Evolutionary conservation across 2,329 filamentous ascomycete genomes (phyloP).

Genomic region (Fusarium palustre): DNA sequence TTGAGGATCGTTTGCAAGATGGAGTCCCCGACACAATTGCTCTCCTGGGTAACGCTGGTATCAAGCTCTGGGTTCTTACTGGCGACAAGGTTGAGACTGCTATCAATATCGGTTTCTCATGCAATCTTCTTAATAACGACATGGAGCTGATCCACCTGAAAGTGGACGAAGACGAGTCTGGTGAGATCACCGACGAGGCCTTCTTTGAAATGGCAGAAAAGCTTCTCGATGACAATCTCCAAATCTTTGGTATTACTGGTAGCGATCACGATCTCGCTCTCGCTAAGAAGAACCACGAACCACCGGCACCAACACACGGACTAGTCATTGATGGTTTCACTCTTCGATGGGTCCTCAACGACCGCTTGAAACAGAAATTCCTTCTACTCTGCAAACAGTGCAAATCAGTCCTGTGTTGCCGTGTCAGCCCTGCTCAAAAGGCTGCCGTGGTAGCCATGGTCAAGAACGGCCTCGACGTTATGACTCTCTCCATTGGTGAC

Average conservation of each 20-base stretch:
- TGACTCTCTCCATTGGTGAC: slow-evolving; percentile 93
- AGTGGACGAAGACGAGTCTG: slow-evolving; percentile 76
- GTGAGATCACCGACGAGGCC: slow-evolving; percentile 59
- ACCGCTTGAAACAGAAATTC: slow-evolving; percentile 89
- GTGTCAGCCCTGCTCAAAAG: slow-evolving; percentile 96
- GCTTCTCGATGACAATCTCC: slow-evolving; percentile 79
- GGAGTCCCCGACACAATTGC: slow-evolving; percentile 96
- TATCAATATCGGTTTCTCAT: slow-evolving; percentile 99
- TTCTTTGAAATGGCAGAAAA: slow-evolving; percentile 71
- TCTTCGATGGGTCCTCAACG: slow-evolving; percentile 86
- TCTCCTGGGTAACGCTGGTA: slow-evolving; percentile 89
- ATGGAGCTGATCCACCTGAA: slow-evolving; percentile 97
- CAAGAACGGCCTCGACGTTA: slow-evolving; percentile 92
- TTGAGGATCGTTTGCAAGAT: slow-evolving; percentile 96
- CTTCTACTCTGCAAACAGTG: slow-evolving; percentile 96
- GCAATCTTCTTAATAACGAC: slow-evolving; percentile 95
- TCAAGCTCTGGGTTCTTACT: slow-evolving; percentile 98
- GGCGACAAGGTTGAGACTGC: slow-evolving; percentile 99
- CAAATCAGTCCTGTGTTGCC: slow-evolving; percentile 94
- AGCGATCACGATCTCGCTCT: slow-evolving; percentile 84
- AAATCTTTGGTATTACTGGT: slow-evolving; percentile 81
- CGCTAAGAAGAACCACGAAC: slow-evolving; percentile 85
- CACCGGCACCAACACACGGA: slow-evolving; percentile 88
- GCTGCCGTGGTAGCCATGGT: slow-evolving; percentile 97
- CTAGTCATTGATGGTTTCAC: slow-evolving; percentile 96